Base-by-base conservation (phyloP, 768 basidiomycete species). In the Rhodotorula toruloides region DNA sequence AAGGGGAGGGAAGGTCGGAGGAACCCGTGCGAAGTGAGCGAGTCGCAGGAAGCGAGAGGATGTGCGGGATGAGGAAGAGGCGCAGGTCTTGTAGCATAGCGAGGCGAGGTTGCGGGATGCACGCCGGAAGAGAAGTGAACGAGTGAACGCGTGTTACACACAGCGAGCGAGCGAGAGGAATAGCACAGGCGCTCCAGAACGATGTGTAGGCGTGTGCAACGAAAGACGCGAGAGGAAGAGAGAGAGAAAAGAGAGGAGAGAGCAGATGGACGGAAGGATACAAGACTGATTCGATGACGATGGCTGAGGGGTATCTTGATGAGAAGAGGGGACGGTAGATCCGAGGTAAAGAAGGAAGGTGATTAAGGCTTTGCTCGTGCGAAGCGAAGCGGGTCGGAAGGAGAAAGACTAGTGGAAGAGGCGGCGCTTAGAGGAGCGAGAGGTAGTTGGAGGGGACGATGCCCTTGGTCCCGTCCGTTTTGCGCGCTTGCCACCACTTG, bases 401-500 rank as follows among this genome's bases (percentile, higher is more conserved):
- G 29, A 42, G 53, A 31, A 22, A 43, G 19, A 27, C 6, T n/a
- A 34, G 3, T 36, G 4, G 44, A 5, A 25, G n/a, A n/a, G 34
- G 34, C 4, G 22, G 13, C 6, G 10, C 22, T 43, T 27, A 40
- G 54, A 40, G 13, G 10, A 54, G 34, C 10, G 31, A 36, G 37
- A 70, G 52, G 61, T 72, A 70, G 49, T 72, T 72, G n/a, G 39
- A 44, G 3, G 73, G 74, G 7, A 71, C 66, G 65, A 76, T 76
- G 27, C 76, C 76, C 27, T 61, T 60, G 34, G 67, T 63, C 58
- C 89, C 90, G 76, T 92, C 90, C 25, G 81, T 73, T 78, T 88
- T 91, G 75, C 79, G 85, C 42, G 89, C 88, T 74, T 90, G 89
- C 90, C 90, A 92, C 90, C 90, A 91, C 76, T 91, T 80, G 49